Base-by-base conservation (phyloP, 345 rosid species). In the Leavenworthia alabamica region DNA sequence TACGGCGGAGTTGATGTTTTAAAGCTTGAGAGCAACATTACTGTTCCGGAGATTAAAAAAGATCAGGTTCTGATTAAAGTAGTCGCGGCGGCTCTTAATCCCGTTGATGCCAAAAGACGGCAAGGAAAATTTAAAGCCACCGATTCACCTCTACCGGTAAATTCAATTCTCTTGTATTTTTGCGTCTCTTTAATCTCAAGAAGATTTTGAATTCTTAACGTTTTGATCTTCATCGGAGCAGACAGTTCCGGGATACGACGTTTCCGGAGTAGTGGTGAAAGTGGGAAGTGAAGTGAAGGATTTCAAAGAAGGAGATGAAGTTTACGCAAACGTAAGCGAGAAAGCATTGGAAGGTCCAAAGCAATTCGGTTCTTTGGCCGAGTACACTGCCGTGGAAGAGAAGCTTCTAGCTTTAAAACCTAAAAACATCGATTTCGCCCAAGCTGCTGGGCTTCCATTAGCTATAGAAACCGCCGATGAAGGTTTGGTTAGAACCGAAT, bases 181-280 rank as follows among this genome's bases (percentile, higher is more conserved):
- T 41, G n/a, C n/a, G n/a, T 63, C 28, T 49, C 3, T 46, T 11
- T 33, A 20, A 11, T 16, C 2, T 1, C 11, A 11, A 22, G 23
- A 41, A 14, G 29, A 10, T 26, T 40, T 32, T 1, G 3, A 39
- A 57, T 57, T 3, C 12, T 29, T 12, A 54, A 35, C 29, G 40
- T 15, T 35, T 19, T 0, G 44, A 42, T 55, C 35, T 56, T 17
- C 15, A 10, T 60, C 51, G 35, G 64, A 49, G 35, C 61, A 92
- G 96, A 92, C 96, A 52, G 93, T 92, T 67, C 98, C 95, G 58
- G 96, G 98, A 41, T 92, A 92, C 41, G 95, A 92, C 59, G 96
- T 92, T 15, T 82, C 95, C 8, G 98, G 98, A 20, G 79, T 89
- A 50, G 96, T 92, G 71, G 90, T 86, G 16, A 86, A 86, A 39